Evolutionary conservation across 768 basidiomycete species (phyloP).

Genomic region (Wakefieldia striispora): DNA sequence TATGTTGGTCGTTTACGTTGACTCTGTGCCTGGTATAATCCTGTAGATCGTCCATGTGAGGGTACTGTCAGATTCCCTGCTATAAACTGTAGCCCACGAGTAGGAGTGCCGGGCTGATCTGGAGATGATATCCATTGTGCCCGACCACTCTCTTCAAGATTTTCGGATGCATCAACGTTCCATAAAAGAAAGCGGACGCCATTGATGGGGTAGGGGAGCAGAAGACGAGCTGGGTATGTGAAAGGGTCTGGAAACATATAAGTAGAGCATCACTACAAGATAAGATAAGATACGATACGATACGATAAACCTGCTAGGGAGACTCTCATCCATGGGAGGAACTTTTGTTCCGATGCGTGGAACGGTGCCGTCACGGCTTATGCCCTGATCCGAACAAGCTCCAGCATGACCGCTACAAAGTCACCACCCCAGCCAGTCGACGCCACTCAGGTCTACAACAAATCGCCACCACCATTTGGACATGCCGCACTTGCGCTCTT

Average conservation of each 20-base stretch:
- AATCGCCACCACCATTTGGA: conserved; percentile 49
- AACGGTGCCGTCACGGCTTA: too few species aligned
- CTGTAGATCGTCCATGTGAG: conserved; percentile 33
- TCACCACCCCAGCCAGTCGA: background rate
- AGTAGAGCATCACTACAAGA: background rate
- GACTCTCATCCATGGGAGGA: too few species aligned
- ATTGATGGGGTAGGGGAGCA: conserved; percentile 13
- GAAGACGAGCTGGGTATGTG: background rate
- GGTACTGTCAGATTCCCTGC: background rate
- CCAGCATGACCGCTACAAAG: conserved; percentile 7
- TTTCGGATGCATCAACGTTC: conserved; percentile 85
- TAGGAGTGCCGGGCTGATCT: conserved; percentile 72
- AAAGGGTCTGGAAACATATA: background rate
- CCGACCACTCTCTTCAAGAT: conserved; percentile 76
- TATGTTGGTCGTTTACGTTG: conserved; percentile 39
- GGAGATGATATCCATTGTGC: conserved; percentile 60
- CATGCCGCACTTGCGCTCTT: conserved; percentile 53
- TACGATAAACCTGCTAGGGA: background rate
- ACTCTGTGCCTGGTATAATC: conserved; percentile 82
- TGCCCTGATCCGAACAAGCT: background rate
- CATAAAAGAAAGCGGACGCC: conserved; percentile 77
- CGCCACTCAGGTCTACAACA: conserved; percentile 19
- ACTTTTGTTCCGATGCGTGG: too few species aligned
- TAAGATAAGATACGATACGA: background rate
- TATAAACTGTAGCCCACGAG: conserved; percentile 45